A percentile compares a stretch with the other conserved stretches of the same genome.
These are phyloP conservation scores for Blastobotrys capitulatus DNA, from an alignment of 1,139 yeast genomes.

Conservation along the genomic window DNA sequence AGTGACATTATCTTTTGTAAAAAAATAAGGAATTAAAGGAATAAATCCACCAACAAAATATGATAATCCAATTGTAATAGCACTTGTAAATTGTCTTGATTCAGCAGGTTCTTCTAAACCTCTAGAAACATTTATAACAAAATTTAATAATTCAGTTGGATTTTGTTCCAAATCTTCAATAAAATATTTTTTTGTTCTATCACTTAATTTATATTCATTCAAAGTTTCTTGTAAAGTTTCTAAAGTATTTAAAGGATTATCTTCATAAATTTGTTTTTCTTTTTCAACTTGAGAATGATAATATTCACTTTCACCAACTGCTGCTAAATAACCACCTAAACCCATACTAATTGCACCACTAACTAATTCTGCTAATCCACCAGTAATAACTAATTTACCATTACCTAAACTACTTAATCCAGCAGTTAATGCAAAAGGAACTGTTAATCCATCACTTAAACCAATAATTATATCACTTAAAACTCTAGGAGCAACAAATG, in stretches of 20 bases:
- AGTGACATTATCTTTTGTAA: conserved; percentile 58
- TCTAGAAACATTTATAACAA: conserved; percentile 64
- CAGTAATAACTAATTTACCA: conserved; percentile 69
- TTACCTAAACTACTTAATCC: conserved; percentile 73
- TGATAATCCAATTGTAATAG: conserved; percentile 67
- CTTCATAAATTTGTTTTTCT: conserved; percentile 56
- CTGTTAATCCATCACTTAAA: conserved; percentile 74
- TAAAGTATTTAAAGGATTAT: conserved; percentile 43
- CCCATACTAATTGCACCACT: conserved; percentile 87
- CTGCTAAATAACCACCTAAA: conserved; percentile 79
- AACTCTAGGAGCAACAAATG: conserved; percentile 45
- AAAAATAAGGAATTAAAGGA: conserved; percentile 77
- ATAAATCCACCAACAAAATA: conserved; percentile 78
- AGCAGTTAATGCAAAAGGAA: conserved; percentile 80
- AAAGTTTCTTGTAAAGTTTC: conserved; percentile 64
- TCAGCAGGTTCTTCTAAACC: conserved; percentile 80
- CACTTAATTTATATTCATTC: conserved; percentile 63
- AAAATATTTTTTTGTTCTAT: conserved; percentile 54
- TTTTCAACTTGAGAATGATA: conserved; percentile 48
- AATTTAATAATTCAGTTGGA: conserved; percentile 59
- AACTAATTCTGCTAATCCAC: conserved; percentile 81
- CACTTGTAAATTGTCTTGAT: conserved; percentile 70
- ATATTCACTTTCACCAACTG: conserved; percentile 61
- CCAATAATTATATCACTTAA: conserved; percentile 78
- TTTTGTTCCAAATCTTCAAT: conserved; percentile 58